A percentile compares a stretch with the other conserved stretches of the same genome.
Conservation (phyloP, 345 rosid genomes). For the Citrus sinensis region DNA sequence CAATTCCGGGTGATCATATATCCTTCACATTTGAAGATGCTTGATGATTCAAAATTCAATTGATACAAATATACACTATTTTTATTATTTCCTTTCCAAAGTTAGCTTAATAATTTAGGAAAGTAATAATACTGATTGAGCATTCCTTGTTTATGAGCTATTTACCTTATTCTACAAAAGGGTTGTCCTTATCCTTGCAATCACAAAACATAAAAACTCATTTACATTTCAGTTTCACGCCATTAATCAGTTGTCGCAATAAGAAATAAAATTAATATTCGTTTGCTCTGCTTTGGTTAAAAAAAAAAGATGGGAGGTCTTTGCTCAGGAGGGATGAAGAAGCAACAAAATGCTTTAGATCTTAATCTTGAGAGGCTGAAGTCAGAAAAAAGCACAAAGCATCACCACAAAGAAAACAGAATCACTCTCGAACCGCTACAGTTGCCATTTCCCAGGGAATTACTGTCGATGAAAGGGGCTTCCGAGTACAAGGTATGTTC, state of each 20-base stretch:
- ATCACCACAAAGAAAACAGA: neutral
- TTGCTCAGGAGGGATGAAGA: neutral
- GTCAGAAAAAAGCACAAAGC: neutral
- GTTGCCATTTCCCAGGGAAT: neutral
- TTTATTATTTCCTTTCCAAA: neutral
- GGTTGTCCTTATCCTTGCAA: neutral
- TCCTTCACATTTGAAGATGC: neutral
- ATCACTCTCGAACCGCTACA: neutral
- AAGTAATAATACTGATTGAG: neutral
- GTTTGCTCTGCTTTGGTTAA: neutral
- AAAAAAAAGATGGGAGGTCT: neutral
- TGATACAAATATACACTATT: neutral
- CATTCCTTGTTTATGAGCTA: no score
- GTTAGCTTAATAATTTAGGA: neutral
- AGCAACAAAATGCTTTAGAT: neutral
- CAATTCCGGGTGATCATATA: neutral
- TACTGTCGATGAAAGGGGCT: neutral
- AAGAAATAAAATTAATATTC: no score
- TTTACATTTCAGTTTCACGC: neutral
- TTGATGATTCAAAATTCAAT: neutral
- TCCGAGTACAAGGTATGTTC: neutral
- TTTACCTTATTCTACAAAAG: neutral
- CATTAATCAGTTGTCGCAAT: no score
- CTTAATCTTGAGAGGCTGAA: neutral
- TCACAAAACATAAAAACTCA: neutral